These are phyloP conservation scores for Takashimella tepidaria DNA, from an alignment of 1,284 basidiomycete genomes.

Conservation along the genomic window DNA sequence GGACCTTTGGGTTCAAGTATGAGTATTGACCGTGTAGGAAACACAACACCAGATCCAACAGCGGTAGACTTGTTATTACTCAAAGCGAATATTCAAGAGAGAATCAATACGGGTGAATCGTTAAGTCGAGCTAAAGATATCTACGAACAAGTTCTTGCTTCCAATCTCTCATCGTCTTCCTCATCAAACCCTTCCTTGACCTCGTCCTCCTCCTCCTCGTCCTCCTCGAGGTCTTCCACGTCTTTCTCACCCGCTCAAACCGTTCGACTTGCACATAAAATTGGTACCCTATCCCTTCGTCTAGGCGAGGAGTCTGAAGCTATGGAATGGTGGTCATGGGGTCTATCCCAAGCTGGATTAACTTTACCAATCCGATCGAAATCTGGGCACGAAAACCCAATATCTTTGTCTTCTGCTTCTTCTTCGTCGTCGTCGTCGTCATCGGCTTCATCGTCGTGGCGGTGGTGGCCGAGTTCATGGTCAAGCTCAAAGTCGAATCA, in stretches of 20 bases:
- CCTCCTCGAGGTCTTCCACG: background rate
- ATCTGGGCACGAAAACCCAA: background rate
- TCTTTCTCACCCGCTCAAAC: slow-evolving; percentile 2
- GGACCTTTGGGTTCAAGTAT: slow-evolving; percentile 14
- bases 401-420: too few species aligned
- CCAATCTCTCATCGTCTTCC: background rate
- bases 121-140: slow-evolving; percentile 58
- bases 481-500: too few species aligned
- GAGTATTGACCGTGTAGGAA: too few species aligned
- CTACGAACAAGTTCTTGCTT: slow-evolving; percentile 56
- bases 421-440: background rate
- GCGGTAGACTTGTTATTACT: slow-evolving; percentile 58
- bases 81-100: slow-evolving; percentile 63
- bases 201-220: background rate
- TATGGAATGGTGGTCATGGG: slow-evolving; percentile 43
- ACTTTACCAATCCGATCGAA: slow-evolving; percentile 3
- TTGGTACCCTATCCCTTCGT: slow-evolving; percentile 38
- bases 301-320: slow-evolving; percentile 31
- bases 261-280: slow-evolving; percentile 40
- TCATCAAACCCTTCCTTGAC: background rate
- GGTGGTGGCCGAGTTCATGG: slow-evolving; percentile 8
- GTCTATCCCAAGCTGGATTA: slow-evolving; percentile 27
- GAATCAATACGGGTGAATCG: slow-evolving; percentile 57
- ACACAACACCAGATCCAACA: slow-evolving; percentile 44
- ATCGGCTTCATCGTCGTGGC: background rate